Evolutionary conservation across 2,329 filamentous ascomycete genomes (phyloP).

Genomic region (Zasmidium cellare): DNA sequence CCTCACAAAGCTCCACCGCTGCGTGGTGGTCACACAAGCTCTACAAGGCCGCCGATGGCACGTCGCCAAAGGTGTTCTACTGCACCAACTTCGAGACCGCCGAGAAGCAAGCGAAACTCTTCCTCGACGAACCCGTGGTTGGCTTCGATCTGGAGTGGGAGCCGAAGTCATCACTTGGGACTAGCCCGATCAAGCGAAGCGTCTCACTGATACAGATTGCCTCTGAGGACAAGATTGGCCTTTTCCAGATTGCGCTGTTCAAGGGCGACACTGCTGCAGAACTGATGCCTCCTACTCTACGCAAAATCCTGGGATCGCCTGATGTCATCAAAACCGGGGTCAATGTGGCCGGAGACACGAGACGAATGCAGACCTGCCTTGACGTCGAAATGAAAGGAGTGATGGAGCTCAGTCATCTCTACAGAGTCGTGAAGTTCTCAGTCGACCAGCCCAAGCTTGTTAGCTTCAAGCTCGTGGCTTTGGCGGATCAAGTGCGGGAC

Average conservation of each 20-base stretch:
- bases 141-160: conserved; percentile 92
- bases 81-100: conserved; percentile 68
- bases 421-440: conserved; percentile 72
- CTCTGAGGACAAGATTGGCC: conserved; percentile 69
- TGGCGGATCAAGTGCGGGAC: conserved; percentile 70
- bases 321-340: conserved; percentile 75
- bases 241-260: conserved; percentile 75
- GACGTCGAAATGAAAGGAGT: conserved; percentile 64
- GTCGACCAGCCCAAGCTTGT: conserved; percentile 56
- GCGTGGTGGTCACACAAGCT: conserved; percentile 64
- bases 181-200: conserved; percentile 58
- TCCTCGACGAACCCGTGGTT: conserved; percentile 68
- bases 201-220: conserved; percentile 84
- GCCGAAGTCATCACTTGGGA: conserved; percentile 34
- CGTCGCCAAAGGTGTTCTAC: conserved; percentile 75
- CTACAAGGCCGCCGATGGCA: conserved; percentile 68
- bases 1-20: conserved; percentile 29
- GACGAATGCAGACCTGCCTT: conserved; percentile 67
- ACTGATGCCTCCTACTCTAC: conserved; percentile 70
- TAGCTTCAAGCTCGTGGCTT: conserved; percentile 64
- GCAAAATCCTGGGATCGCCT: conserved; percentile 69
- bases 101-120: conserved; percentile 66
- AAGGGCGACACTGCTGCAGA: conserved; percentile 44
- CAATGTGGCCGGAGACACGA: conserved; percentile 65
- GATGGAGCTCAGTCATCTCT: conserved; percentile 80